Conservation (phyloP, 148 eudicot species). For the Persicaria maculosa region DNA sequence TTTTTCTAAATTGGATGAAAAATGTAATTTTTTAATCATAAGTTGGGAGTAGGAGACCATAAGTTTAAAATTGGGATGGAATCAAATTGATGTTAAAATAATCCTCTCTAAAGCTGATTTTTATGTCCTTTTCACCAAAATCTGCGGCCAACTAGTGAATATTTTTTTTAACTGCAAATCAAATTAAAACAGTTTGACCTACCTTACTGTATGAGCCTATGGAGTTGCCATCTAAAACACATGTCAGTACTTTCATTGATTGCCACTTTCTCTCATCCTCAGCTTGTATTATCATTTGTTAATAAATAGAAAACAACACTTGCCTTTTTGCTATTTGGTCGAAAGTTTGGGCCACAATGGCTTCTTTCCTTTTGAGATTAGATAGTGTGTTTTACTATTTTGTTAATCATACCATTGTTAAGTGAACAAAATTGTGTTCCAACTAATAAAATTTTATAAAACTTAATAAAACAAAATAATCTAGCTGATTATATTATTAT, state of each 20-base stretch:
- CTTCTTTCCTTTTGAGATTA: not conserved
- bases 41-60: too few relatives aligned
- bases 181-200: constrained; percentile 46
- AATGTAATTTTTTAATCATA: not conserved
- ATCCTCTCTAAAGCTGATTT: not conserved
- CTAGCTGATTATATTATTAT: too few relatives aligned
- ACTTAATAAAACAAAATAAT: too few relatives aligned
- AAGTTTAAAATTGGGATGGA: too few relatives aligned
- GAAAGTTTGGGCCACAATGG: not conserved
- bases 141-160: constrained; percentile 17
- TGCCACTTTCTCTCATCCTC: too few relatives aligned
- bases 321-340: not conserved
- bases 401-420: too few relatives aligned
- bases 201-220: constrained; percentile 39
- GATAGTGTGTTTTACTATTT: not conserved
- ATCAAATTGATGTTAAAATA: not conserved
- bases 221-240: not conserved
- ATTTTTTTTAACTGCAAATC: constrained; percentile 7
- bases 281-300: not conserved
- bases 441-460: too few relatives aligned
- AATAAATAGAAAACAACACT: not conserved
- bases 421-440: too few relatives aligned
- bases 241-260: not conserved
- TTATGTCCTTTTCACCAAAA: constrained; percentile 67
- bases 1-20: not conserved